Evolutionary conservation across 352 stramenopile genomes (phyloP).

Genomic region (Globisporangium okanoganense): DNA sequence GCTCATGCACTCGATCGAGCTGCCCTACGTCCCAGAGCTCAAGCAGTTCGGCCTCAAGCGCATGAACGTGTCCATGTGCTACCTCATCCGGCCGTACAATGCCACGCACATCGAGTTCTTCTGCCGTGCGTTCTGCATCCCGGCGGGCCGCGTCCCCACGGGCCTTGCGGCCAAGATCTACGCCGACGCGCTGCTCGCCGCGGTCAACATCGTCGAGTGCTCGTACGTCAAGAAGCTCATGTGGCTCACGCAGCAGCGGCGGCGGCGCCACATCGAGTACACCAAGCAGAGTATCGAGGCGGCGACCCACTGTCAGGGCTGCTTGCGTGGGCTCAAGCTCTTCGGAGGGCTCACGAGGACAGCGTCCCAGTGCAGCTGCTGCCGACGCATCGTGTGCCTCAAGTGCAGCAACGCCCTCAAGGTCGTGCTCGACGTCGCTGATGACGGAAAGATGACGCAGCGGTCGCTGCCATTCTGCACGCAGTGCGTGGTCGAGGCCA

Average conservation of each 20-base stretch:
- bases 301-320: slow-evolving; percentile 1
- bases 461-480: slow-evolving; percentile 55
- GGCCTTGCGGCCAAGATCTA: slow-evolving; percentile 31
- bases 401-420: slow-evolving; percentile 20
- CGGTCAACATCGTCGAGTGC: slow-evolving; percentile 21
- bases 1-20: slow-evolving; percentile 30
- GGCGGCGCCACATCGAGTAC: background rate
- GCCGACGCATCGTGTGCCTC: slow-evolving; percentile 15
- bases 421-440: slow-evolving; percentile 27
- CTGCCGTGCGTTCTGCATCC: slow-evolving; percentile 33
- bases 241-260: slow-evolving; percentile 22
- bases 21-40: slow-evolving; percentile 15
- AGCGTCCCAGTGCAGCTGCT: slow-evolving; percentile 9
- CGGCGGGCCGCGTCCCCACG: background rate
- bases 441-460: slow-evolving; percentile 28
- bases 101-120: slow-evolving; percentile 39
- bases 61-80: slow-evolving; percentile 33
- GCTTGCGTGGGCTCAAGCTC: slow-evolving; percentile 1
- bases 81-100: slow-evolving; percentile 29
- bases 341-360: slow-evolving; percentile 10
- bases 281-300: background rate
- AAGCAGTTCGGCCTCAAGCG: slow-evolving; percentile 32
- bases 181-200: slow-evolving; percentile 27
- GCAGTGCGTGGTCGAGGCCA: slow-evolving; percentile 51
- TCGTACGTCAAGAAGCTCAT: slow-evolving; percentile 31